phyloP scores from a whole-genome alignment of 768 basidiomycete genomes.

The Boletellus emodensis region DNA sequence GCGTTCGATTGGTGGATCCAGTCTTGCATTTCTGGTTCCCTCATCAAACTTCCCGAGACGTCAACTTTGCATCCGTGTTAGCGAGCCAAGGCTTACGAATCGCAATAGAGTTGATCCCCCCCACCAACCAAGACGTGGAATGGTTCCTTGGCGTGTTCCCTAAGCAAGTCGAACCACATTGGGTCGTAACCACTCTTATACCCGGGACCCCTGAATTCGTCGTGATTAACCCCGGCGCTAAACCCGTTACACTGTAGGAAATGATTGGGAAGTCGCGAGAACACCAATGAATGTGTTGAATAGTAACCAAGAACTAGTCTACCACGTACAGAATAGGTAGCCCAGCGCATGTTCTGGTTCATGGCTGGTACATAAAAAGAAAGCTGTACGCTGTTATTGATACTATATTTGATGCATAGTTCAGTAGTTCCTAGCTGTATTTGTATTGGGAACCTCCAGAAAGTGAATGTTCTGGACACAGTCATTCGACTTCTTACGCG shows the following conservation, averaged over 20 bases:
- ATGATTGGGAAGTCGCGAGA: not conserved
- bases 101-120: conserved; percentile 90
- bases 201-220: conserved; percentile 79
- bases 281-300: not conserved
- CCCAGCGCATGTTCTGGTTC: conserved; percentile 86
- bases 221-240: conserved; percentile 83
- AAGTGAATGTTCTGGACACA: conserved; percentile 69
- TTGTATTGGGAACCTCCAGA: conserved; percentile 90
- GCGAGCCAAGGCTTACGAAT: conserved; percentile 44
- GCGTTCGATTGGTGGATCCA: conserved; percentile 69
- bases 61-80: not conserved
- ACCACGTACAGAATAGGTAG: conserved; percentile 71
- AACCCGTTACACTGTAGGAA: conserved; percentile 75
- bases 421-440: conserved; percentile 70
- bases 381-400: conserved; percentile 76
- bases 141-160: conserved; percentile 72
- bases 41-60: conserved; percentile 51
- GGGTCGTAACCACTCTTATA: conserved; percentile 84
- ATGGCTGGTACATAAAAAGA: conserved; percentile 81
- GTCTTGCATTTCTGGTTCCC: conserved; percentile 84
- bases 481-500: not conserved
- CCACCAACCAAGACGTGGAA: conserved; percentile 94
- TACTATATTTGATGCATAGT: conserved; percentile 72
- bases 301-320: not conserved
- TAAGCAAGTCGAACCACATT: conserved; percentile 90